A percentile compares a stretch with the other conserved stretches of the same genome.
Evolutionary conservation across 306 rosid species (phyloP).

Genomic region (Medicago arabica): DNA sequence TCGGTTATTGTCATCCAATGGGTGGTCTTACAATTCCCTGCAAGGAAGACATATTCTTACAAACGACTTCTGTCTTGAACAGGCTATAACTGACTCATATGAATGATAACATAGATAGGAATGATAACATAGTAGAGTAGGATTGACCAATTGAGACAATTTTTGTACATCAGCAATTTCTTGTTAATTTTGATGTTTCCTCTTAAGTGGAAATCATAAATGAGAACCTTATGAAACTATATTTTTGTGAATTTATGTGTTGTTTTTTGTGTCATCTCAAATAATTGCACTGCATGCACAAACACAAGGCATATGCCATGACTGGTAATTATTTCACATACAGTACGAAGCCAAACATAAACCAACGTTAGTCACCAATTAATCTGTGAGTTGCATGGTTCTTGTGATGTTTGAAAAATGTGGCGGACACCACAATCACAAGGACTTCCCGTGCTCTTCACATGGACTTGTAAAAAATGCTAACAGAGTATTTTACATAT

Average conservation of each 20-base stretch:
- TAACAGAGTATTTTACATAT: background rate
- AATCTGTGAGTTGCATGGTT: background rate
- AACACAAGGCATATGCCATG: background rate
- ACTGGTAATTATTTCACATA: no score
- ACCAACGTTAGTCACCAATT: background rate
- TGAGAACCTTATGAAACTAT: conserved; percentile 2
- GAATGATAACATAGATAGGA: background rate
- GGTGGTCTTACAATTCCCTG: conserved; percentile 61
- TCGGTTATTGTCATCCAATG: conserved; percentile 57
- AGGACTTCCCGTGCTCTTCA: conserved; percentile 5
- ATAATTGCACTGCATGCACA: background rate
- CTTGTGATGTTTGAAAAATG: background rate
- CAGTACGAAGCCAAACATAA: no score
- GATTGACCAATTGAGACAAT: conserved; percentile 19
- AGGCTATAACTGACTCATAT: background rate
- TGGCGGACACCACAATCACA: background rate
- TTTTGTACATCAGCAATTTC: conserved; percentile 18
- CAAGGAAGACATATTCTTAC: conserved; percentile 48
- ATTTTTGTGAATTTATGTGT: background rate
- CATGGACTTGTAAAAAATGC: background rate
- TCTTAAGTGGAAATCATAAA: background rate
- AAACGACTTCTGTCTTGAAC: conserved; percentile 42
- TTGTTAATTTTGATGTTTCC: background rate
- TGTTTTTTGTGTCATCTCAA: background rate
- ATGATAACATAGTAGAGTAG: background rate